phyloP scores from a whole-genome alignment of 1,284 basidiomycete genomes.

The Moesziomyces aphidis region DNA sequence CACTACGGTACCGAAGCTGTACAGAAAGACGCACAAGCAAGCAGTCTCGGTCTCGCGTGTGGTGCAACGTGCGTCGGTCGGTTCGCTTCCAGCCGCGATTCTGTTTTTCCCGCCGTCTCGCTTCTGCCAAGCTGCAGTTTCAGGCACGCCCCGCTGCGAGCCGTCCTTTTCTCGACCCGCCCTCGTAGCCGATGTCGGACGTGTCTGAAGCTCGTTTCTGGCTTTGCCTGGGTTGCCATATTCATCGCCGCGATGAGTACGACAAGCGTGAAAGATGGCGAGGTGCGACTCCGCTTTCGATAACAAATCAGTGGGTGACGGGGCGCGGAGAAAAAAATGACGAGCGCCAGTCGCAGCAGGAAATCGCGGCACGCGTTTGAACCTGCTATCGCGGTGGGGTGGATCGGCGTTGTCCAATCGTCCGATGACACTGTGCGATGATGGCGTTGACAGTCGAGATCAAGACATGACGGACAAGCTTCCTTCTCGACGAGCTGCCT shows the following conservation, averaged over 20 bases:
- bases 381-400: no score
- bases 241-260: no score
- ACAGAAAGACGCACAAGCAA: neutral
- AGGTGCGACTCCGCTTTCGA: conserved; percentile 1
- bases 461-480: neutral
- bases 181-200: no score
- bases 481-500: no score
- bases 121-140: conserved; percentile 3
- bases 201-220: neutral
- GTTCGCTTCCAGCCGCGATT: neutral
- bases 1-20: neutral
- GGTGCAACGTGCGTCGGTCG: neutral
- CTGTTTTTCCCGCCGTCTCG: conserved; percentile 7
- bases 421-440: neutral
- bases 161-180: no score
- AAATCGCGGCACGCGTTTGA: no score
- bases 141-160: conserved; percentile 5
- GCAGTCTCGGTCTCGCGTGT: neutral
- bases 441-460: neutral
- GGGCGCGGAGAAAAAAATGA: neutral
- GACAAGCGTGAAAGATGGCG: conserved; percentile 10
- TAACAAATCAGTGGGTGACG: neutral
- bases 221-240: no score
- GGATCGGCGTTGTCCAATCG: no score
- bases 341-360: no score